Evolutionary conservation across 2,329 filamentous ascomycete species (phyloP), one percentile per base, ranked within the genome.

Genomic region (Neospermospora avenae): DNA sequence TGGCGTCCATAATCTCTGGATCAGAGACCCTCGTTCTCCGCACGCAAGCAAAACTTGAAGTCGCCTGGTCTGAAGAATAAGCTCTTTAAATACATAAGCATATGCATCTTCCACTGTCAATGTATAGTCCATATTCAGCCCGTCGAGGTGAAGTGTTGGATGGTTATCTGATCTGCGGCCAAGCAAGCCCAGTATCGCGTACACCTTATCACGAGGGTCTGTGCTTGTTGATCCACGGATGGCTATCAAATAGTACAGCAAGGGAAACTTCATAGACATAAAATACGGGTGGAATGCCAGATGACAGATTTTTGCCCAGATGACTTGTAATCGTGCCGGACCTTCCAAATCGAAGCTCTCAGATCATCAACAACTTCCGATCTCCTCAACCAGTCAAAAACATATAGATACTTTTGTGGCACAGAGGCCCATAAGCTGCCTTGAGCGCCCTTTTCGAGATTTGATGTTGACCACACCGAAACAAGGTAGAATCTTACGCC

Each of bases 341-440:
- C 3, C 4, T 2, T 4, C 16, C 7, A n/a, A 34, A 18, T 49
- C 25, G 16, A 8, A 34, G 5, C 14, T n/a, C 4, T 34, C 14
- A 34, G 13, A 13, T 31, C 13, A 8, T 49, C 45, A 20, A 16
- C 25, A 20, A 49, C 24, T n/a, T 20, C 16, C 18, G 5, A 6
- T 34, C 4, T 11, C 3, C 4, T 1, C 31, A 4, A 18, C 25
- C 25, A 49, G 34, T 14, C 25, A 18, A 7, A 3, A 7, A 34
- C 10, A 13, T 49, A n/a, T n/a, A n/a, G n/a, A n/a, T n/a, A n/a
- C n/a, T 11, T 11, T 3, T 3, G 14, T 3, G 8, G 31, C 18
- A 18, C 1, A 49, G n/a, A 18, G 4, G 4, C 5, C 31, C 5
- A 16, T 11, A 18, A 31, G 84, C 3, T 10, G 22, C 22, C 5